Evolutionary conservation across 2,329 filamentous ascomycete genomes (phyloP).

Genomic region (Trichophyton schoenleinii): DNA sequence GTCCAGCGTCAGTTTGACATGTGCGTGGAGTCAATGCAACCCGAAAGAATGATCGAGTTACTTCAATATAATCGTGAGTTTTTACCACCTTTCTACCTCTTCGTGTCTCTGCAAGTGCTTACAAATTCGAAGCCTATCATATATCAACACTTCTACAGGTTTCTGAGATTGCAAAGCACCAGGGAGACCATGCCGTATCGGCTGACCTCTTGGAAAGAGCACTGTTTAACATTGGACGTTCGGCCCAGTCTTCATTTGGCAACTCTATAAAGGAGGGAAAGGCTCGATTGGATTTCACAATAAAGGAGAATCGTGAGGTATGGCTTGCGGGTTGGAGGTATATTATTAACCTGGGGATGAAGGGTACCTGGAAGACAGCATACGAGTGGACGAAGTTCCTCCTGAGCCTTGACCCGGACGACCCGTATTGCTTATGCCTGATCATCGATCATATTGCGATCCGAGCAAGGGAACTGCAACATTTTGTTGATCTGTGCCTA

Average conservation of each 20-base stretch:
- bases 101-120: constrained; percentile 14
- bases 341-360: constrained; percentile 69
- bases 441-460: constrained; percentile 74
- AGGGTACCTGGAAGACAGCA: constrained; percentile 86
- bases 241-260: constrained; percentile 70
- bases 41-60: constrained; percentile 65
- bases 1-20: constrained; percentile 65
- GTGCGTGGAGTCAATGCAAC: constrained; percentile 72
- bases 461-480: constrained; percentile 62
- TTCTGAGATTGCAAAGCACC: constrained; percentile 80
- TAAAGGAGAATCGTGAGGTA: constrained; percentile 82
- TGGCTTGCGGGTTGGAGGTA: constrained; percentile 86
- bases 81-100: not conserved
- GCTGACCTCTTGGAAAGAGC: constrained; percentile 82
- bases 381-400: constrained; percentile 88
- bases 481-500: constrained; percentile 58
- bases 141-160: constrained; percentile 89
- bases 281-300: constrained; percentile 65
- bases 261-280: constrained; percentile 63
- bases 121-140: constrained; percentile 54
- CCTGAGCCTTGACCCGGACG: constrained; percentile 58
- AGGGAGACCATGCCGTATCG: constrained; percentile 73
- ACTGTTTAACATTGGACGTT: constrained; percentile 84
- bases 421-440: constrained; percentile 73
- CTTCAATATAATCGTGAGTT: constrained; percentile 49